Conservation (phyloP, 306 rosid genomes). For the Hylodesmum podocarpum region DNA sequence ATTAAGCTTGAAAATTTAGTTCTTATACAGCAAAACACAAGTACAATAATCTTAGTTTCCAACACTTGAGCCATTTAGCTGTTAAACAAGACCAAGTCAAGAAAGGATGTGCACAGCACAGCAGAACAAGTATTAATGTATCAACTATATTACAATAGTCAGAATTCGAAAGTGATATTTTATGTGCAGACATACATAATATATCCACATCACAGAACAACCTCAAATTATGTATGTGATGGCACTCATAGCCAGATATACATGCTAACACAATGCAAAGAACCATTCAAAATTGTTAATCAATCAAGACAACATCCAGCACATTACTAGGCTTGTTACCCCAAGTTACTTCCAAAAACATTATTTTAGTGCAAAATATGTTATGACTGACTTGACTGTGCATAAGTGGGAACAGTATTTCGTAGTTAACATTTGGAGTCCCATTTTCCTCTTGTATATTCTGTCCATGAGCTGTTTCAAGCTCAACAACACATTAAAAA, state of each 20-base stretch:
- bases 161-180: not conserved
- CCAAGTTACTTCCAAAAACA: not conserved
- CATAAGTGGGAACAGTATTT: not conserved
- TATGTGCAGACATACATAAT: not conserved
- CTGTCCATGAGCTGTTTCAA: not conserved
- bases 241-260: not conserved
- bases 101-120: not conserved
- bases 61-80: not conserved
- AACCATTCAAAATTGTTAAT: not conserved
- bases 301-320: not conserved
- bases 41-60: not conserved
- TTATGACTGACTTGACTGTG: not conserved
- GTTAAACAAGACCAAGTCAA: not conserved
- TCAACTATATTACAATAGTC: not conserved
- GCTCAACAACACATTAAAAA: not conserved
- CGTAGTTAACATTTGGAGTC: not conserved
- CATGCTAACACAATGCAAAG: not conserved
- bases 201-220: not conserved
- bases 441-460: not conserved
- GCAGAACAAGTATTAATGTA: not conserved
- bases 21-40: not conserved
- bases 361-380: not conserved
- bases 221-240: conserved; percentile 11
- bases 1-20: conserved; percentile 2
- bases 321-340: not conserved